Evolutionary conservation across 306 rosid species (phyloP).

Genomic region (Prunus padus): DNA sequence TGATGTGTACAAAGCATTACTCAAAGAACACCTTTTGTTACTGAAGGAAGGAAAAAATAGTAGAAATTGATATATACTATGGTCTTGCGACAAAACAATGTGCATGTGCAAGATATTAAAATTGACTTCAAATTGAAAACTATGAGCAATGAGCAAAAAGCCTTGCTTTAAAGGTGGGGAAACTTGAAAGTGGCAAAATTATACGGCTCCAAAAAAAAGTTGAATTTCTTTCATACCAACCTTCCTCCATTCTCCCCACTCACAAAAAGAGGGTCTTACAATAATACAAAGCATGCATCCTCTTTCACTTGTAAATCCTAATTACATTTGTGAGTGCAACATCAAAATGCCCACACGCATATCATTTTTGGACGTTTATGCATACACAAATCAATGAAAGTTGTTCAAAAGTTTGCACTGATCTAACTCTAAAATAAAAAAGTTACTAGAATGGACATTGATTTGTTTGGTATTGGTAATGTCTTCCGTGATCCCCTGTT

Average conservation of each 20-base stretch:
- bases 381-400: not conserved
- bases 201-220: not conserved
- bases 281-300: constrained; percentile 7
- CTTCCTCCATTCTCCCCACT: constrained; percentile 5
- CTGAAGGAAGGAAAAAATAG: no score
- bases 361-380: not conserved
- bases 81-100: constrained; percentile 1
- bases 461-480: no score
- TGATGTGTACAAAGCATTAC: no score
- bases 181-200: constrained; percentile 7
- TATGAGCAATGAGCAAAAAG: constrained; percentile 9
- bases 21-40: no score
- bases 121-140: not conserved
- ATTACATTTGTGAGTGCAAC: not conserved
- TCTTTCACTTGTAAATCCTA: not conserved
- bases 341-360: not conserved
- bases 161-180: not conserved
- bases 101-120: not conserved
- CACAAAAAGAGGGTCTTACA: constrained; percentile 4
- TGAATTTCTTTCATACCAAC: not conserved
- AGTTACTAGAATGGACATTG: no score
- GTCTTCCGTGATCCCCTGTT: no score
- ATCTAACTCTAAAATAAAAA: not conserved
- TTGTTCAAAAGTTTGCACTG: not conserved
- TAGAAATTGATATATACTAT: no score